Base-by-base conservation (phyloP, 2,329 filamentous ascomycete genomes). In the Fusarium tanahbumbuense region DNA sequence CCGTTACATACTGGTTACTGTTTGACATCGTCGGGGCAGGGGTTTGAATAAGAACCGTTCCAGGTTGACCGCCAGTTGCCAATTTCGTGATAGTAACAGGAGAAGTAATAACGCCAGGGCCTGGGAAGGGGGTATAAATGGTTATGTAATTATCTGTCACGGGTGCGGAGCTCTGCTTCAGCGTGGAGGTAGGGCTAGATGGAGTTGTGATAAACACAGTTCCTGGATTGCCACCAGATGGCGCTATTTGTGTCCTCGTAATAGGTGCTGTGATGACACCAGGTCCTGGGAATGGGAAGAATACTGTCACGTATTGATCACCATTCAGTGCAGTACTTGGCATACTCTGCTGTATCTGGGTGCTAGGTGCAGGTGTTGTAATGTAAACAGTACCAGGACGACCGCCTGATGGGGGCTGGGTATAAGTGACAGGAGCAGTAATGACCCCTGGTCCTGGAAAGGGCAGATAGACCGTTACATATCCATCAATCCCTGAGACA, bases 201-300 rank as follows among this genome's bases (percentile, higher is more conserved):
- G 67, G 67, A 1, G 67, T 70, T 25, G 67, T 69, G 12, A 70
- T 63, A 22, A 70, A 66, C 13, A 70, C 67, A 32, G 67, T 70
- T 30, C 67, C 67, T 10, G 56, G 67, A 4, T 45, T 60, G 3
- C 56, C 67, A 41, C 40, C 50, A 20, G 52, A 53, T 1, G 66
- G 66, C 5, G 46, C n/a, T 18, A 15, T 8, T 32, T 70, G 58
- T 1, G 68, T 70, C n/a, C 64, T 42, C 2, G 67, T 70, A 34
- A 70, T 60, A 5, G 67, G 67, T 2, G 67, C 48, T 23, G 62
- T 70, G 6, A 70, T 70, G 5, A 55, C 42, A 20, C 67, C 63
- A 16, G 63, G 25, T 6, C 63, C 63, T 8, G 47, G 48, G 23
- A 42, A 70, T 10, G 67, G 67, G 11, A 66, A 32, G 22, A 67